Evolutionary conservation across 345 rosid species (phyloP).

Genomic region (Excoecaria agallocha): DNA sequence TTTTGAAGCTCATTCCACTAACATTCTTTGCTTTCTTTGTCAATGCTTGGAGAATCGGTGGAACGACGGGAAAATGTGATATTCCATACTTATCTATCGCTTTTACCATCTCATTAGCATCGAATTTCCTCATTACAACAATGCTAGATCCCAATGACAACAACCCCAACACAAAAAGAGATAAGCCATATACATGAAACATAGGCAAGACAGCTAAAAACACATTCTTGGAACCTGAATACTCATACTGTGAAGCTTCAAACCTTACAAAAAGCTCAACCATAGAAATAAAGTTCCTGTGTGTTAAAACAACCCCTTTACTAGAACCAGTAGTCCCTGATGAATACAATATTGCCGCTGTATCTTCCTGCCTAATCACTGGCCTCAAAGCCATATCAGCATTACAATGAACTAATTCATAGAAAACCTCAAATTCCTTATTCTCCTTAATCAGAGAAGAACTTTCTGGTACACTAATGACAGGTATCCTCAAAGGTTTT

Average conservation of each 20-base stretch:
- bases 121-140: slow-evolving; percentile 72
- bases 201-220: slow-evolving; percentile 67
- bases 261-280: slow-evolving; percentile 73
- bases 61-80: slow-evolving; percentile 76
- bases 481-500: slow-evolving; percentile 31
- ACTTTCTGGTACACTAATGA: slow-evolving; percentile 54
- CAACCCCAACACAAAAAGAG: slow-evolving; percentile 61
- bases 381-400: slow-evolving; percentile 29
- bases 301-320: slow-evolving; percentile 77
- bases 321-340: slow-evolving; percentile 85
- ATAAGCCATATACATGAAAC: slow-evolving; percentile 78
- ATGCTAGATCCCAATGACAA: slow-evolving; percentile 58
- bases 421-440: slow-evolving; percentile 32
- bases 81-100: slow-evolving; percentile 51
- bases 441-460: slow-evolving; percentile 18
- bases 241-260: slow-evolving; percentile 69
- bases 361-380: slow-evolving; percentile 59
- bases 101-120: slow-evolving; percentile 40
- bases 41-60: slow-evolving; percentile 63
- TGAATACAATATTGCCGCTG: slow-evolving; percentile 75
- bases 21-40: slow-evolving; percentile 37
- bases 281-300: slow-evolving; percentile 60
- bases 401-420: slow-evolving; percentile 32
- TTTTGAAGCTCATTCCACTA: slow-evolving; percentile 41
- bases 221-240: slow-evolving; percentile 43